Base-by-base conservation (phyloP, 2,329 filamentous ascomycete genomes). In the Pseudogymnoascus sp. region DNA sequence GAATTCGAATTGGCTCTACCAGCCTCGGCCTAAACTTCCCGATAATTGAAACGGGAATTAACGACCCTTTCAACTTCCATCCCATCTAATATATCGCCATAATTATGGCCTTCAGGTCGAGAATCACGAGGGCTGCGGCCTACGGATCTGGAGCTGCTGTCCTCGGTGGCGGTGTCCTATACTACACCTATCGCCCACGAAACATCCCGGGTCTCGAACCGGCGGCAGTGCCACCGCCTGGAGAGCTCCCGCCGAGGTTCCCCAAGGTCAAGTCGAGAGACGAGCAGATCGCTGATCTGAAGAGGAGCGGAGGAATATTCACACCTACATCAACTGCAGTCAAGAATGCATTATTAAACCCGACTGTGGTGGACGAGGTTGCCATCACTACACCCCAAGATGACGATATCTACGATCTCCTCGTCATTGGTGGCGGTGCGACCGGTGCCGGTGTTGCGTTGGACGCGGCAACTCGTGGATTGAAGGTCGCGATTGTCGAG, bases 141-240 rank as follows among this genome's bases (percentile, higher is more conserved):
- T 83, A 83, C 72, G 78, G 78, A 58, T 74, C 80, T 18, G 79
- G 75, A 64, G 80, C 77, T 43, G 76, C 77, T 64, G 72, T 74
- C 43, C 72, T 77, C 49, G 79, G 77, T 65, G 78, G 78, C 60
- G 77, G 78, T 61, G 74, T 76, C 33, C 76, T 84, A 63, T 84
- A 84, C 72, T 75, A 79, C 63, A 74, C 78, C 67, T 89, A 89
- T 75, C 84, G 88, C 38, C 88, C 88, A 11, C 83, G 87, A 70
- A 85, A 89, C 72, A 88, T 91, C 64, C 88, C 88, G 55, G 88
- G 88, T 60, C 82, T 81, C 67, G 86, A 89, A 67, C 83, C 83
- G 11, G 83, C 88, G 3, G 84, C 82, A 3, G 88, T 90, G 1
- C 87, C 88, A 37, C 88, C 88, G 16, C 88, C 88, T 1, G 86